These are phyloP conservation scores for Zygoascus flipseniorum DNA, from an alignment of 805 yeast species.

Conservation along the genomic window DNA sequence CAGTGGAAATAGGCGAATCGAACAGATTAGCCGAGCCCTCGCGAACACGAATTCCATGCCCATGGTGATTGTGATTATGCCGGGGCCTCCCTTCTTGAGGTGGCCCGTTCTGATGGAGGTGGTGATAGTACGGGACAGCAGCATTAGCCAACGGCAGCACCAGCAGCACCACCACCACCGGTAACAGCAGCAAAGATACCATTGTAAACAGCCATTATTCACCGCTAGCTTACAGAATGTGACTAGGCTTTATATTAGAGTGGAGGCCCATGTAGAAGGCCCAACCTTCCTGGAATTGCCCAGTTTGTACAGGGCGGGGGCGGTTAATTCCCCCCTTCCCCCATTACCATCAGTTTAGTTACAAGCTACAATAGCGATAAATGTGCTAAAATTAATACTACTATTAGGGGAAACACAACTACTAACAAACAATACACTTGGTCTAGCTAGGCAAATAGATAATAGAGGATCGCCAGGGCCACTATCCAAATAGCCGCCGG, in stretches of 20 bases:
- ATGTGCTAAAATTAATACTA: too few relatives aligned
- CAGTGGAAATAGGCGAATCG: slow-evolving; percentile 2
- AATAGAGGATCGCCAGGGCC: neutral
- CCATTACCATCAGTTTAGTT: too few relatives aligned
- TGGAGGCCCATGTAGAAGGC: too few relatives aligned
- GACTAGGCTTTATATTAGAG: too few relatives aligned
- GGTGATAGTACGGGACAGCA: neutral
- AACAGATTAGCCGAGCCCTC: neutral
- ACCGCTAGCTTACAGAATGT: too few relatives aligned
- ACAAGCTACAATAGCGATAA: too few relatives aligned
- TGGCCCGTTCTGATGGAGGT: neutral
- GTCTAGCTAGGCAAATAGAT: neutral
- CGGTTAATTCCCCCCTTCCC: too few relatives aligned
- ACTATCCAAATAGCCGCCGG: slow-evolving; percentile 7
- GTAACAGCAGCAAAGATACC: too few relatives aligned
- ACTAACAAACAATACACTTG: neutral
- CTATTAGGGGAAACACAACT: neutral
- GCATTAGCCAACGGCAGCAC: neutral
- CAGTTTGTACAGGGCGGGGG: too few relatives aligned
- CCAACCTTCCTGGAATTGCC: too few relatives aligned
- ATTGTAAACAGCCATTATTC: too few relatives aligned
- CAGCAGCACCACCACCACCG: too few relatives aligned
- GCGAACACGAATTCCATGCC: neutral
- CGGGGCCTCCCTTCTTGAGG: neutral
- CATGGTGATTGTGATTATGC: neutral